Evolutionary conservation across 2,329 filamentous ascomycete genomes (phyloP).

Genomic region (Verticillium alfalfae): DNA sequence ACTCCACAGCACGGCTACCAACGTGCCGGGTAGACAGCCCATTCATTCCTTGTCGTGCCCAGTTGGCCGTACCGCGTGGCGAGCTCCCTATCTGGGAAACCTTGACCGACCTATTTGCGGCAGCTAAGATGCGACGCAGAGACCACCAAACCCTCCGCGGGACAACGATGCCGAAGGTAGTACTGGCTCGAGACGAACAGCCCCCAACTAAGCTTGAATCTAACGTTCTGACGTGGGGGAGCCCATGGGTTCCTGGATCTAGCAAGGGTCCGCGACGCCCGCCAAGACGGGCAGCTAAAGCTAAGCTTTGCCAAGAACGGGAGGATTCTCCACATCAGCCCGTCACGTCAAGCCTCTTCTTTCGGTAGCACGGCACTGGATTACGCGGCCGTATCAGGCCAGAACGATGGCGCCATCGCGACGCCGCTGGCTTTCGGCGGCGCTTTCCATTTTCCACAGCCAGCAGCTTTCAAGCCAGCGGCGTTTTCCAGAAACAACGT

Average conservation of each 20-base stretch:
- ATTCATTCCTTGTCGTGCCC: too few species aligned
- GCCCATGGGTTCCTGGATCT: not conserved
- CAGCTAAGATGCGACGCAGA: not conserved
- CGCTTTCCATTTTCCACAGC: too few species aligned
- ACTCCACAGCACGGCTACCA: too few species aligned
- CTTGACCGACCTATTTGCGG: not conserved
- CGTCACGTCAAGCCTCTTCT: not conserved
- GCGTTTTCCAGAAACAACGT: too few species aligned
- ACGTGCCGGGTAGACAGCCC: too few species aligned
- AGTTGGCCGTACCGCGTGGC: not conserved
- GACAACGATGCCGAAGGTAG: not conserved
- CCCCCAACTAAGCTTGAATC: not conserved
- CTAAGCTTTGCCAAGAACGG: not conserved
- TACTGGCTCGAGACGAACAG: not conserved
- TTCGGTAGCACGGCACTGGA: not conserved
- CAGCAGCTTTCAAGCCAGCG: too few species aligned
- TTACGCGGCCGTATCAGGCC: not conserved
- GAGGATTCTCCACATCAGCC: not conserved
- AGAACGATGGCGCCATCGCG: not conserved
- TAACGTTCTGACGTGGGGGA: not conserved
- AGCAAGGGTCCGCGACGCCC: not conserved
- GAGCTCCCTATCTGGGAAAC: not conserved
- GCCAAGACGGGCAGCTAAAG: not conserved
- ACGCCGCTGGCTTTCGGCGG: too few species aligned
- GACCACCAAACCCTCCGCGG: too few species aligned